Evolutionary conservation across 2,329 filamentous ascomycete genomes (phyloP).

Genomic region (Daldinia sp.): DNA sequence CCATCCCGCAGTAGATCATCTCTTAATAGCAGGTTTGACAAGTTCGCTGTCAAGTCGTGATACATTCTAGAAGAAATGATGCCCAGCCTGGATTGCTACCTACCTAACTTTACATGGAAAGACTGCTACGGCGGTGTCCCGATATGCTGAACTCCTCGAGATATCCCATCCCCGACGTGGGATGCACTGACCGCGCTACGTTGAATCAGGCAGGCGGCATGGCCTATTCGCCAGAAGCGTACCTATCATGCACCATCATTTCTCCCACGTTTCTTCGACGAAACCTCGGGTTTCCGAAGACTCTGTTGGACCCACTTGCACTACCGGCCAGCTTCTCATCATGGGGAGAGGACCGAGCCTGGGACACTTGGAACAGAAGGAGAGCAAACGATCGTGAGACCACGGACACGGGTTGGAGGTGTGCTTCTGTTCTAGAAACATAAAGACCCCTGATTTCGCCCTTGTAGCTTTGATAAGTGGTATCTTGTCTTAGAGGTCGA

Average conservation of each 20-base stretch:
- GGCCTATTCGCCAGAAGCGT: constrained; percentile 15
- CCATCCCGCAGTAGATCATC: constrained; percentile 13
- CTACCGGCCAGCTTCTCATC: constrained; percentile 32
- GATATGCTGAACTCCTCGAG: constrained; percentile 21
- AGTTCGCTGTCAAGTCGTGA: constrained; percentile 17
- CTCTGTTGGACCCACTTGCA: constrained; percentile 24
- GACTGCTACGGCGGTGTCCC: constrained; percentile 19
- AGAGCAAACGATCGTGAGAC: constrained; percentile 8
- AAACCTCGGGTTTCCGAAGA: constrained; percentile 23
- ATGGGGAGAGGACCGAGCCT: constrained; percentile 23
- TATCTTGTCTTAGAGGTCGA: constrained; percentile 16
- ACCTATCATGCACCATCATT: constrained; percentile 26
- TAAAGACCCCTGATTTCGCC: constrained; percentile 26
- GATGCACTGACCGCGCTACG: constrained; percentile 27
- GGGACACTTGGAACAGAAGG: constrained; percentile 15
- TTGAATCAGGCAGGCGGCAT: constrained; percentile 36
- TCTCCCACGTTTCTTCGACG: constrained; percentile 35
- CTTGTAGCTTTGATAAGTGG: constrained; percentile 24
- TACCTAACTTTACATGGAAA: constrained; percentile 24
- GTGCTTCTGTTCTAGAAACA: constrained; percentile 22
- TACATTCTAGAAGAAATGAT: constrained; percentile 33
- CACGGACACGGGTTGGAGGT: constrained; percentile 7
- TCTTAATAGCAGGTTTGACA: constrained; percentile 24
- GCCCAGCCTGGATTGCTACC: constrained; percentile 19
- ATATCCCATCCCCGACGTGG: constrained; percentile 24